Base-by-base conservation (phyloP, 2,329 filamentous ascomycete genomes). In the Colletotrichum brevisporum region DNA sequence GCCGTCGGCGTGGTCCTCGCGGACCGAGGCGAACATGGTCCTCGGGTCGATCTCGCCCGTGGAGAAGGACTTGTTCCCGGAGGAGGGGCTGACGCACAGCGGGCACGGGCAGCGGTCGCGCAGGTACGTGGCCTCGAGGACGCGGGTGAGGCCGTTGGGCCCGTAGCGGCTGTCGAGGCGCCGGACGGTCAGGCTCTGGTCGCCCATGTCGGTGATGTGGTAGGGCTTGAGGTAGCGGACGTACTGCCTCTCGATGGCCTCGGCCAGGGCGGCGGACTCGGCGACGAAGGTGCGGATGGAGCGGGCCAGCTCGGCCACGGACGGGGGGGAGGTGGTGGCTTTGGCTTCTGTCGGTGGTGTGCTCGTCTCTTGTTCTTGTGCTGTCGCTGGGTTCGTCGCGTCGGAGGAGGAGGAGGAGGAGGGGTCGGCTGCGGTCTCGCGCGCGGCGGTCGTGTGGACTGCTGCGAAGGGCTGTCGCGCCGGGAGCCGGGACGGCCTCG, bases 101-200 rank as follows among this genome's bases (percentile, higher is more conserved):
- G 76, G 65, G 73, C 89, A 91, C 43, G 79, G 76, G 73, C 89
- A 91, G 21, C 80, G 78, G 72, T 91, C 89, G 27, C 89, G 87
- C 16, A 90, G 78, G 65, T 76, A 80, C 1, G 74, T 64, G 21
- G 61, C 65, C 10, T 21, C 62, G 41, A 16, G 24, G n/a, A 6
- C 39, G 48, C 6, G 59, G 21, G 36, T 1, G 16, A 41, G 12
- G 26, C 50, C 26, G 9, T 52, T 52, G n/a, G 43, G 45, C n/a
- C 4, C 15, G 24, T n/a, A 24, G 18, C 12, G 15, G 54, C 26
- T 24, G n/a, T 39, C 16, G 27, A 50, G 12, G 6, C 18, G 16
- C 10, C 41, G 18, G 24, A 36, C 13, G 6, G 10, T 15, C 5
- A n/a, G 4, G 10, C 13, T 15, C 31, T 51, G 48, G n/a, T 51